Evolutionary conservation across 2,329 filamentous ascomycete genomes (phyloP).

Genomic region (Colletotrichum filicis): DNA sequence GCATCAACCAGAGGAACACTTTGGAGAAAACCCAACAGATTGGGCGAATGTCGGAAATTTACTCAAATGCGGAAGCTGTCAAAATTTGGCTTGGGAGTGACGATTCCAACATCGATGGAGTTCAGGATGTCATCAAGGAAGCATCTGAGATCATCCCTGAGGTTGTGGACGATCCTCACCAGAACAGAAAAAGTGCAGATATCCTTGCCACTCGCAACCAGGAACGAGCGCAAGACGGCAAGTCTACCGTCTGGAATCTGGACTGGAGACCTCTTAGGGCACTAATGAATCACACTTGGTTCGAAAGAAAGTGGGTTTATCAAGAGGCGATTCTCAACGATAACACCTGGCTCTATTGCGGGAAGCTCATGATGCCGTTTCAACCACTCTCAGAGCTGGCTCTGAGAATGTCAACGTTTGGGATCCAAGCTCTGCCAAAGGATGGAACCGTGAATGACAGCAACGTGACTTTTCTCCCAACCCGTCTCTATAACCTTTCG

Average conservation of each 20-base stretch:
- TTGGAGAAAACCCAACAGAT: conserved; percentile 2
- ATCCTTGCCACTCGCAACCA: neutral
- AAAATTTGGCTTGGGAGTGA: conserved; percentile 6
- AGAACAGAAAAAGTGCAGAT: neutral
- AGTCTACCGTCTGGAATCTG: neutral
- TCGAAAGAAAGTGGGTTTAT: conserved; percentile 16
- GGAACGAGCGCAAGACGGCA: neutral
- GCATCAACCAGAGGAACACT: conserved; percentile 7
- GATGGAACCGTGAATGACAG: neutral
- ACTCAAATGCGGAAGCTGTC: neutral
- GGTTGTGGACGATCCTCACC: conserved; percentile 6
- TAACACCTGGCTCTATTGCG: conserved; percentile 10
- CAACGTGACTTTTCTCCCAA: neutral
- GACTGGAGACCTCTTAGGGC: conserved; percentile 3
- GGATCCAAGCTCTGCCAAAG: neutral
- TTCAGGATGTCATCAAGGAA: neutral
- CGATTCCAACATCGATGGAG: neutral
- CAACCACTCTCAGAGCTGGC: conserved; percentile 1
- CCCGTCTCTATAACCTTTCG: conserved; percentile 10
- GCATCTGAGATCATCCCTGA: neutral
- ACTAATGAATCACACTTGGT: conserved; percentile 10
- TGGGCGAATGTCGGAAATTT: conserved; percentile 1
- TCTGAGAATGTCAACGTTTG: neutral
- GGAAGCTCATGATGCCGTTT: conserved; percentile 2
- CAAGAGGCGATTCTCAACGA: conserved; percentile 9